Base-by-base conservation (phyloP, 2,329 filamentous ascomycete genomes). In the Huntiella abstrusa region DNA sequence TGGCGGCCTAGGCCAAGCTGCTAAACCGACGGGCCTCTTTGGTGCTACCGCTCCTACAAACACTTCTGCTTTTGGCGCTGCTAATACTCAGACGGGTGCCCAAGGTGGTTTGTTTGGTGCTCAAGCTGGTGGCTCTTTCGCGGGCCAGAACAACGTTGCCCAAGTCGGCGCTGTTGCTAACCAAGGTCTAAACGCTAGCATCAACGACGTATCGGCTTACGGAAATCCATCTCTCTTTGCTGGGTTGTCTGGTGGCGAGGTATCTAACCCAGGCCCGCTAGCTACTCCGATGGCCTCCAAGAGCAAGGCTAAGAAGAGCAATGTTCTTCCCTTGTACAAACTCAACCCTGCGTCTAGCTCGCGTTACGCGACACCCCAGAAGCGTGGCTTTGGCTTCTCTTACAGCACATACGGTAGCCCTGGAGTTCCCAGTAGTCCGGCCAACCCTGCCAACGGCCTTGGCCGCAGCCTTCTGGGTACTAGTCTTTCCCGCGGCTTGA, bases 361-460 rank as follows among this genome's bases (percentile, higher is more conserved):
- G 16, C 80, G 86, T 41, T 78, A 87, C 48, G 73, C 78, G 28
- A 94, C 86, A 0, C 86, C 87, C 0, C 83, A 86, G 54, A 88
- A 85, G 63, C 75, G 81, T 47, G 85, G 84, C 4, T 95, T 84
- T 57, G 88, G 88, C 2, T 93, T 95, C 59, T 86, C 82, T 2
- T 95, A 95, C 62, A 93, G 86, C 52, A 86, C 80, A 2, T 94
- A 93, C 55, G 85, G 84, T 39, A 87, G 82, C 1, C 86, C 88
- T 4, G 78, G 69, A 48, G 83, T 76, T 53, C 73, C 73, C 16
- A 77, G 79, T 57, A 70, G 67, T 34, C 67, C 73, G 38, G 60
- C 59, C 3, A 84, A 79, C 59, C 81, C 82, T 5, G 81, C 83
- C 4, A 77, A 74, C 34, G 70, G 69, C 13, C 64, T 81, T 44